Base-by-base conservation (phyloP, 768 basidiomycete species). In the Terana coerulea region DNA sequence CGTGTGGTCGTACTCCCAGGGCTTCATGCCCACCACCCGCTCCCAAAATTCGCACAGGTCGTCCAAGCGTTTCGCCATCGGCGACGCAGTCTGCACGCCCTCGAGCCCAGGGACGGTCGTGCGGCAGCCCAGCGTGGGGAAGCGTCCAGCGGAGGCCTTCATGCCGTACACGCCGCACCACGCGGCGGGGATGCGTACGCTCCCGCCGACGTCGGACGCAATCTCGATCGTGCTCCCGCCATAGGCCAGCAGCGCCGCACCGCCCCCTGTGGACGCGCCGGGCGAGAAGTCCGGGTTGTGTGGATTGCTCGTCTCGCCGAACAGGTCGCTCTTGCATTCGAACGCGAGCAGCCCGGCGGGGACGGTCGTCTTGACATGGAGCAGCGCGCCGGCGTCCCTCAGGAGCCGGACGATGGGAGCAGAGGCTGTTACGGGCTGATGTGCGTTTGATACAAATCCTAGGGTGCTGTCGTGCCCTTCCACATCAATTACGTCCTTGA, bases 201-300 rank as follows among this genome's bases (percentile, higher is more conserved):
- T 76, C 5, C 80, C 80, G 1, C 77, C 78, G 15, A 79, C 60
- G 53, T 80, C 79, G 5, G 76, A 73, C 6, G 73, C 68, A 26
- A 79, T 65, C 41, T 77, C 78, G 51, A 80, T 61, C 17, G 71
- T 62, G 21, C 67, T 65, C 8, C 78, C 78, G 10, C 70, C 69
- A 30, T 65, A 61, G 0, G 78, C 78, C 3, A 80, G 59, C 17
- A 80, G 66, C 7, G 79, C 76, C 1, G 65, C 72, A 19, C 78
- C 79, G 5, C 79, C 79, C 24, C 79, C 79, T 0, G 75, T 76
- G 0, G 78, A 79, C 22, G 75, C 79, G 4, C 78, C 78, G 10
- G 70, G 69, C 0, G 59, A 63, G 47, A 67, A 72, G 6, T 68
- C 65, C 4, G 63, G 52, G 50, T 77, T 76, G 61, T 75, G 72